Base-by-base conservation (phyloP, 139 green algal species). In the Haematococcus lacustris region DNA sequence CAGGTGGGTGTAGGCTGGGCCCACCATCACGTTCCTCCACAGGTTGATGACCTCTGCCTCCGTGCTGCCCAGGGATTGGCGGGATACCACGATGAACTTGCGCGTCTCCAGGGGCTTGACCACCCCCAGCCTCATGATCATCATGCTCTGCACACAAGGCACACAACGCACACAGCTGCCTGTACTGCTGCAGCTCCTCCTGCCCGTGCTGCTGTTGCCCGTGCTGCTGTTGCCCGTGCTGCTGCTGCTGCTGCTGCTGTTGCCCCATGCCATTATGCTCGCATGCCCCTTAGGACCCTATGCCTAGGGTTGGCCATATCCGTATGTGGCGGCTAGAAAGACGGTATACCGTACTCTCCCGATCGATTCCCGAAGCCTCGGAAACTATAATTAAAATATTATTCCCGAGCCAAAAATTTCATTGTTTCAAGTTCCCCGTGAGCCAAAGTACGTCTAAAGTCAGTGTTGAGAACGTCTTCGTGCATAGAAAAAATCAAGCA, bases 101-200 rank as follows among this genome's bases (percentile, higher is more conserved):
- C 83, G 77, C 47, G 83, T 83, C 80, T 88, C 83, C n/a, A 88
- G 80, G 4, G 83, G 83, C 47, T 80, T 78, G 4, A 85, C 77
- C 72, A 88, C 80, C 38, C 78, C 78, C 78, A 88, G 71, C 3
- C 83, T 70, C 83, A 88, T 88, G 63, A 88, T 78, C 78, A 88
- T 82, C 68, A 85, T 80, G 63, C 62, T 82, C 78, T 87, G 82
- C 25, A 41, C 57, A 33, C 30, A 62, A 7, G 51, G 6, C n/a
- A 74, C 26, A 7, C 33, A 33, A 23, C 35, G 5, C 33, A 25
- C 38, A 57, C 38, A 71, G 32, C 5, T 13, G 41, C 30, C 13
- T 53, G 21, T 21, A 38, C 13, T 40, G 63, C 63, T 50, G 63
- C 37, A 38, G 40, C 35, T 50, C 9, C 1, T 4, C 26, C 26